Evolutionary conservation across 73 alveolate species (phyloP).

Genomic region (Uronychia binucleata): DNA sequence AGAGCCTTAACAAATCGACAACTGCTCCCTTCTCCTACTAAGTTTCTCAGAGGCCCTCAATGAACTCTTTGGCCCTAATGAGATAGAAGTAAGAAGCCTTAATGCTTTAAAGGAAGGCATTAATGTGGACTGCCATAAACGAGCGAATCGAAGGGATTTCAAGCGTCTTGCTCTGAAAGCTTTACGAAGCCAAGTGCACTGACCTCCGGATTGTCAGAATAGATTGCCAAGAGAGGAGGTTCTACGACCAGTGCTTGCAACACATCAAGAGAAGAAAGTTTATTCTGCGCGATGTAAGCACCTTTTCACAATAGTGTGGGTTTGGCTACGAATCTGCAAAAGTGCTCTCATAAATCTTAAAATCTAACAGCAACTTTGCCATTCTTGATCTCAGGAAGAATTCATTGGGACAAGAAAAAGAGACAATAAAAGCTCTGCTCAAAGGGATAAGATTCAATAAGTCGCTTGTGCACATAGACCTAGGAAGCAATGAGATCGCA

Average conservation of each 20-base stretch:
- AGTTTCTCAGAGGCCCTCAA: background rate
- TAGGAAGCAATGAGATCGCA: constrained; percentile 29
- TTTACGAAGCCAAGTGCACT: background rate
- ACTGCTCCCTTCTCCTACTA: background rate
- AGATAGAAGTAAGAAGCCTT: background rate
- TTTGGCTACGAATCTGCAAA: background rate
- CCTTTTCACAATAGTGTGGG: background rate
- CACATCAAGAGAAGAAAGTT: background rate
- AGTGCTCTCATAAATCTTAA: background rate
- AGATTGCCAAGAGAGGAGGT: background rate
- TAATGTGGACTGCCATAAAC: background rate
- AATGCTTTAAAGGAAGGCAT: background rate
- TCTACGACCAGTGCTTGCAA: background rate
- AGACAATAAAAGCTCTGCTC: background rate
- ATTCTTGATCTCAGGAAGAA: constrained; percentile 20
- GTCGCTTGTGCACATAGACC: constrained; percentile 17
- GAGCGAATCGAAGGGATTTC: background rate
- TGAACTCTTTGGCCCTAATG: background rate
- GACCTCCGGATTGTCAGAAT: background rate
- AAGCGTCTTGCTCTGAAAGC: background rate
- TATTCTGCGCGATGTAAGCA: background rate
- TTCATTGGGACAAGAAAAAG: constrained; percentile 13
- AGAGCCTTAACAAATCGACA: background rate
- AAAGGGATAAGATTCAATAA: constrained; percentile 6
- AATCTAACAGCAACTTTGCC: too few relatives aligned